Evolutionary conservation across 2,329 filamentous ascomycete species (phyloP).

Genomic region (Clarireedia monteithiana): DNA sequence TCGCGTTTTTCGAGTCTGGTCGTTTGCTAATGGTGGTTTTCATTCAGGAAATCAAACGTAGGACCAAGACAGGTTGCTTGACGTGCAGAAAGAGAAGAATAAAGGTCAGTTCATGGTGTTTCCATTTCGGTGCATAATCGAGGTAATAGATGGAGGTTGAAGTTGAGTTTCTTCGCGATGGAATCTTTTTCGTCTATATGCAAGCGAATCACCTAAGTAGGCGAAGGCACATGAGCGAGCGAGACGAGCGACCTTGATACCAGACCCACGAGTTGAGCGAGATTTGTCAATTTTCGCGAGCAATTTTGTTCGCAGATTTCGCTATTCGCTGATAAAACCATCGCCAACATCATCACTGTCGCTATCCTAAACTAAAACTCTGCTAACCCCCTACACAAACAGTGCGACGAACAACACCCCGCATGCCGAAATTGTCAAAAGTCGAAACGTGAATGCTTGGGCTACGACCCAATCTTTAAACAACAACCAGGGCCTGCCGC

Average conservation of each 20-base stretch:
- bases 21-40: slow-evolving; percentile 20
- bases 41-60: slow-evolving; percentile 60
- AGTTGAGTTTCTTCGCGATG: slow-evolving; percentile 27
- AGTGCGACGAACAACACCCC: slow-evolving; percentile 96
- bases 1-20: slow-evolving; percentile 8
- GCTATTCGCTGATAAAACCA: background rate
- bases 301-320: slow-evolving; percentile 2
- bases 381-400: slow-evolving; percentile 19
- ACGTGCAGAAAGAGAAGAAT: slow-evolving; percentile 60
- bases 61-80: slow-evolving; percentile 67
- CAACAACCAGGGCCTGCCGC: slow-evolving; percentile 57
- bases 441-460: slow-evolving; percentile 77
- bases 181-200: slow-evolving; percentile 28
- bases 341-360: slow-evolving; percentile 1
- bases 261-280: slow-evolving; percentile 9
- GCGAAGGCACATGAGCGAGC: slow-evolving; percentile 29
- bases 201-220: slow-evolving; percentile 32
- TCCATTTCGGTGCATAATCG: slow-evolving; percentile 11
- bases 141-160: slow-evolving; percentile 18
- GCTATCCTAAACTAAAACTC: slow-evolving; percentile 1
- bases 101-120: slow-evolving; percentile 49
- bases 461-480: slow-evolving; percentile 85
- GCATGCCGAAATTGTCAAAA: slow-evolving; percentile 87
- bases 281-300: slow-evolving; percentile 5
- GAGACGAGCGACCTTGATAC: slow-evolving; percentile 13